Base-by-base conservation (phyloP, 768 basidiomycete species). In the Mycena pura region DNA sequence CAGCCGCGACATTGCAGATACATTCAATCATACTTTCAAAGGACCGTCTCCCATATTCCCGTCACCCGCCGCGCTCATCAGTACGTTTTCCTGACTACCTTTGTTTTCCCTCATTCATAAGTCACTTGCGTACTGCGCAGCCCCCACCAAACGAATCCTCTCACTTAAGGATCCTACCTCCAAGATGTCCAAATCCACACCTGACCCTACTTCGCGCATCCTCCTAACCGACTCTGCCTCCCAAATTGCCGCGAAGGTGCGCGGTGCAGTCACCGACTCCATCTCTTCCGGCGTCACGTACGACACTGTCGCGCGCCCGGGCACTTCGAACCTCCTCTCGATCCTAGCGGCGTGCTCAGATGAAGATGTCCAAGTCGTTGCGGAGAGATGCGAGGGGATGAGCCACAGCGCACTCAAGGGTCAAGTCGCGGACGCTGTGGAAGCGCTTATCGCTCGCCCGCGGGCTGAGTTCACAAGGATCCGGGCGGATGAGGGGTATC, bases 111-210 rank as follows among this genome's bases (percentile, higher is more conserved):
- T 22, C 13, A 28, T 10, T 44, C 34, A 48, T 36, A 9, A n/a
- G 52, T 8, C 31, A n/a, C n/a, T n/a, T n/a, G n/a, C 15, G 39
- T 15, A 3, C 22, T 29, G 38, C 11, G 3, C 51, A 98, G 95
- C 93, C 1, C 84, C 89, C 0, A 88, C 91, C 9, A 88, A 86
- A 71, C 87, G 95, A 7, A 82, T 98, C 17, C 84, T 96, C 24
- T 96, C 95, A 2, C 86, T 99, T 17, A 88, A 86, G 57, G 91
- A 95, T 71, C 92, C 95, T 1, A 78, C 81, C 0, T 84, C 88
- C 4, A 99, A 98, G 73, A 99, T 99, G 95, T 97, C 96, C 32
- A 98, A 98, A 74, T 98, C 96, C 0, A 83, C 93, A 0, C 89
- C 88, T 0, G 87, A 93, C 70, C 59, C 85, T 1, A 75, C 85